A percentile compares a stretch with the other conserved stretches of the same genome.
These are phyloP conservation scores for Trametes versicolor DNA, from an alignment of 1,284 basidiomycete species.

Conservation along the genomic window DNA sequence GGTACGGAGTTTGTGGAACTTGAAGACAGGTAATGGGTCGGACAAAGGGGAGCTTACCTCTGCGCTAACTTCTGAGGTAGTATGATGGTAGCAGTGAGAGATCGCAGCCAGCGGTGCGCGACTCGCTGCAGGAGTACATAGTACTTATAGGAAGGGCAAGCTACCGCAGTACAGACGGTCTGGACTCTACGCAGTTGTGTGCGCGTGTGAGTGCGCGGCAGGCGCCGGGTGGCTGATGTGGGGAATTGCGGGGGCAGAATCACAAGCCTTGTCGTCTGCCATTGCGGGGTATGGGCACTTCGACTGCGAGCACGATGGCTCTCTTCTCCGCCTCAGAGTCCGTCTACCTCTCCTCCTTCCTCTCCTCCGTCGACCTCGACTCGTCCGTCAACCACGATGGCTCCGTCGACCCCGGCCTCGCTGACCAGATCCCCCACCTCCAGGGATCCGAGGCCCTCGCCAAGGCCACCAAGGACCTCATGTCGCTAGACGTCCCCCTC, in stretches of 20 bases:
- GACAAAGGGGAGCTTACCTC: too few relatives aligned
- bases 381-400: constrained; percentile 45
- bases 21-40: too few relatives aligned
- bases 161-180: too few relatives aligned
- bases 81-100: too few relatives aligned
- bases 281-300: constrained; percentile 24
- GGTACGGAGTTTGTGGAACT: too few relatives aligned
- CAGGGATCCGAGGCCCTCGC: constrained; percentile 65
- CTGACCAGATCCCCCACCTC: constrained; percentile 44
- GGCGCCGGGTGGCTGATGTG: constrained; percentile 20
- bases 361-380: constrained; percentile 54
- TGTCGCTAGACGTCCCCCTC: constrained; percentile 59
- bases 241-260: constrained; percentile 28
- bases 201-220: constrained; percentile 5
- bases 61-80: too few relatives aligned
- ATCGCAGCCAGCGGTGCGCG: too few relatives aligned
- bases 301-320: constrained; percentile 38
- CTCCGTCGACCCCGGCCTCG: constrained; percentile 40
- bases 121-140: too few relatives aligned
- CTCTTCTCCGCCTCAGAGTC: constrained; percentile 61
- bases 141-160: too few relatives aligned
- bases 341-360: constrained; percentile 61
- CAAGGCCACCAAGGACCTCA: constrained; percentile 78
- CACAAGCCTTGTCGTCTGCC: constrained; percentile 31
- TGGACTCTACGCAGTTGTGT: neutral